phyloP scores from a whole-genome alignment of 345 rosid genomes.

The Ceriops decandra region DNA sequence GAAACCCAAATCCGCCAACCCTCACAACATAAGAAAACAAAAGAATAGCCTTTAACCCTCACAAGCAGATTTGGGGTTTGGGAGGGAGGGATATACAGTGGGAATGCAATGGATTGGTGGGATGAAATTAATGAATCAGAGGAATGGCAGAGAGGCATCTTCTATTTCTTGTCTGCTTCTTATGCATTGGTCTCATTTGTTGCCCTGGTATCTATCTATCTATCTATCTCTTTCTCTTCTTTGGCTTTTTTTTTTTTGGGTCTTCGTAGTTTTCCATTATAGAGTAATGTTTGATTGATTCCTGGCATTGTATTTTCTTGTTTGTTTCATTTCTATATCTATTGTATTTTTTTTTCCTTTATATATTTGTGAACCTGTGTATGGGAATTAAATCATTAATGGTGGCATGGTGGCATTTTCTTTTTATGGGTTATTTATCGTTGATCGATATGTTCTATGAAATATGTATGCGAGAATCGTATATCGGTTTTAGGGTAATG shows the following conservation, averaged over 20 bases:
- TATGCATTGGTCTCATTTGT: constrained; percentile 54
- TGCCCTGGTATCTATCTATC: constrained; percentile 45
- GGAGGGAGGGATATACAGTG: constrained; percentile 4
- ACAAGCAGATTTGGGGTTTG: constrained; percentile 10
- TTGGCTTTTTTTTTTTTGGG: background rate
- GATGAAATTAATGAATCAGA: constrained; percentile 46
- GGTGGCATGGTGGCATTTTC: too few relatives aligned
- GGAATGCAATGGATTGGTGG: constrained; percentile 43
- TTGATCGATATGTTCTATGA: too few relatives aligned
- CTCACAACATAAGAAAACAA: background rate
- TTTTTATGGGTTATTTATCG: too few relatives aligned
- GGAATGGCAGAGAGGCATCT: constrained; percentile 54
- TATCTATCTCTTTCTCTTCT: background rate
- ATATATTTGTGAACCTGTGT: too few relatives aligned
- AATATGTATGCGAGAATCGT: too few relatives aligned
- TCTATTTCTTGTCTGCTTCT: constrained; percentile 37
- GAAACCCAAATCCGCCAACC: too few relatives aligned
- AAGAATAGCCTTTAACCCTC: background rate
- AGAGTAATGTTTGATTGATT: too few relatives aligned
- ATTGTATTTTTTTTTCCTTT: too few relatives aligned
- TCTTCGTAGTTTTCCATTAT: background rate
- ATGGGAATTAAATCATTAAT: too few relatives aligned
- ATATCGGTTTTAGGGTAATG: too few relatives aligned
- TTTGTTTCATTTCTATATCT: too few relatives aligned
- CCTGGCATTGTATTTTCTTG: too few relatives aligned